Evolutionary conservation across 1,284 basidiomycete species (phyloP), one percentile per base, ranked within the genome.

Genomic region (Ceraceosorus bombacis): DNA sequence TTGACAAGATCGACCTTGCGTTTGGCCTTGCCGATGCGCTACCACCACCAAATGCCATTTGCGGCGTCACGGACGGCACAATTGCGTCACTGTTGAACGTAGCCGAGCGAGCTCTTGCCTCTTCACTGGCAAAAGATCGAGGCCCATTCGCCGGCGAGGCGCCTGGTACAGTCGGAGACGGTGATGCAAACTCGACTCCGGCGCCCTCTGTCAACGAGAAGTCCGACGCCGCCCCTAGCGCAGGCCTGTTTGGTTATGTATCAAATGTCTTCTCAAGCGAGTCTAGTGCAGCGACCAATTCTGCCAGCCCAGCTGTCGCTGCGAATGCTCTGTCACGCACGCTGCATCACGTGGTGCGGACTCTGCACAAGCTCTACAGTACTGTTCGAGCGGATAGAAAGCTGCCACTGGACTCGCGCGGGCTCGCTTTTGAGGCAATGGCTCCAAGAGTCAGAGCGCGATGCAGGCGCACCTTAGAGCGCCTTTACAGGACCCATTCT

Each of bases 401-500:
- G 41, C 41, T n/a, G 15, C 54, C 43, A 27, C 17, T 57, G n/a
- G 51, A 43, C 10, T 15, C n/a, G 48, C 13, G 57, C 13, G 50
- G 41, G 15, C 13, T 46, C n/a, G 61, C 68, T 46, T 58, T 71
- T 39, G 65, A 66, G 8, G 54, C 55, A 8, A 59, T 67, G 50
- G 58, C 43, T 1, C 41, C 54, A 8, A 67, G 67, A 5, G 58
- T 68, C 27, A 41, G 60, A 49, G 41, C 62, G 9, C 60, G 70
- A 4, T 62, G 61, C 39, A 53, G 66, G 12, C 63, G 68, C 37
- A 57, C 87, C 0, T 79, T 97, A 43, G 92, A 95, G 71, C 86
- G 89, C 69, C 81, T 96, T 13, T 94, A 94, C 80, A 86, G 87
- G 40, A 82, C 84, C 0, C 85, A 89, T 64, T 83, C 89, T 0